Base-by-base conservation (phyloP, 345 rosid genomes). In the Trapa bicornis region DNA sequence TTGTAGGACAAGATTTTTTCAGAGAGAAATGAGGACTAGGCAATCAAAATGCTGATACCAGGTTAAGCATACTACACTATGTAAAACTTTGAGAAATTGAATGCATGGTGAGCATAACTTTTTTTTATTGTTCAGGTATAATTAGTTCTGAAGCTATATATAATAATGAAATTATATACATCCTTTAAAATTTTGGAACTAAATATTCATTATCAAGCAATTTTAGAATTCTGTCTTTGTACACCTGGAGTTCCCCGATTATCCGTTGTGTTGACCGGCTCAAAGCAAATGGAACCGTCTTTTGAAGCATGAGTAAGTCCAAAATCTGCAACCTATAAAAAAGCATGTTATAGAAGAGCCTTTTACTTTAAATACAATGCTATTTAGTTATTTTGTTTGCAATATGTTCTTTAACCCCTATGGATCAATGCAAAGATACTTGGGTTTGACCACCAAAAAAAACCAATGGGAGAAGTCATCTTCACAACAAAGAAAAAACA, bases 231-330 rank as follows among this genome's bases (percentile, higher is more conserved):
- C 13, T 10, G 13, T 47, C 22, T 50, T 52, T 16, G 29, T 47
- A 29, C 82, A 89, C 98, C 98, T 84, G 98, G 98, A 77, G 98
- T 93, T 77, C 98, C 97, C 29, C 91, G 80, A 68, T 88, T 81
- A 78, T 88, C 89, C 7, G 29, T 22, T 22, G 92, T 90, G 68
- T 87, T 87, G 58, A 88, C 83, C 15, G 94, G 97, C 70, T 90
- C 98, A 47, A 90, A 93, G 80, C 83, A 80, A 72, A 93, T 75
- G 52, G 98, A 93, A 62, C 96, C 91, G 72, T 87, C 89, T 76
- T 87, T 93, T 50, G 97, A 87, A 80, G 97, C 87, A 82, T 87
- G 91, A 35, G 86, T 89, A 63, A 88, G 96, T 65, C 98, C 98
- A 67, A 93, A 93, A 87, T 93, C 98, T 47, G 98, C 97, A 83